Conservation (phyloP, 495 filamentous ascomycete genomes). For the Neurospora sp. region DNA sequence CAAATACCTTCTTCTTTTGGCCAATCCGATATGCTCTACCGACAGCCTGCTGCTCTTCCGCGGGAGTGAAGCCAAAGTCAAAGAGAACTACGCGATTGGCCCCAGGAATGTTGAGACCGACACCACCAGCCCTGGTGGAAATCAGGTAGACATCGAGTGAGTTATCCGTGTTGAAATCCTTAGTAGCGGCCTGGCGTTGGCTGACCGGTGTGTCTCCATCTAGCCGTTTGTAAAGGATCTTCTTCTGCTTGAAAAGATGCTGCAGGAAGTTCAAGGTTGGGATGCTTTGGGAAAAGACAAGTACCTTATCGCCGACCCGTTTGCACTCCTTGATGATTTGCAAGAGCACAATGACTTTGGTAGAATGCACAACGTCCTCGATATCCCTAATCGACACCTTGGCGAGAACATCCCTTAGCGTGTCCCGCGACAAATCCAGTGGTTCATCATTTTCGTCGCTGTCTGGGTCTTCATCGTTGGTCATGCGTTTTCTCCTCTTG, state of each 20-base stretch:
- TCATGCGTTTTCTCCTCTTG: not conserved
- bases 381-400: conserved; percentile 17
- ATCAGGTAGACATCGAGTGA: conserved; percentile 55
- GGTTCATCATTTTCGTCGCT: conserved; percentile 12
- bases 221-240: conserved; percentile 43
- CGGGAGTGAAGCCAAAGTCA: conserved; percentile 73
- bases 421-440: conserved; percentile 18
- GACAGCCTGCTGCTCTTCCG: conserved; percentile 78
- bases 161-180: conserved; percentile 51
- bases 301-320: conserved; percentile 53
- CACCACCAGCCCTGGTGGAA: conserved; percentile 71
- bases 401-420: conserved; percentile 23
- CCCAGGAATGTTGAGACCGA: conserved; percentile 72
- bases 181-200: conserved; percentile 49
- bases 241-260: conserved; percentile 33
- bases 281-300: conserved; percentile 73
- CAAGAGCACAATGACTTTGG: conserved; percentile 56
- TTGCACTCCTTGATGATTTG: conserved; percentile 55
- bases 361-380: conserved; percentile 37
- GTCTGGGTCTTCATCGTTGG: conserved; percentile 10
- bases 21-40: conserved; percentile 82
- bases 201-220: conserved; percentile 50
- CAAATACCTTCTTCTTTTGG: conserved; percentile 71
- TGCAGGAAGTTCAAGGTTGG: conserved; percentile 61
- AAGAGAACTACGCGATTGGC: conserved; percentile 87